Evolutionary conservation across 2,329 filamentous ascomycete species (phyloP).

Genomic region (Tympanopsis confertula): DNA sequence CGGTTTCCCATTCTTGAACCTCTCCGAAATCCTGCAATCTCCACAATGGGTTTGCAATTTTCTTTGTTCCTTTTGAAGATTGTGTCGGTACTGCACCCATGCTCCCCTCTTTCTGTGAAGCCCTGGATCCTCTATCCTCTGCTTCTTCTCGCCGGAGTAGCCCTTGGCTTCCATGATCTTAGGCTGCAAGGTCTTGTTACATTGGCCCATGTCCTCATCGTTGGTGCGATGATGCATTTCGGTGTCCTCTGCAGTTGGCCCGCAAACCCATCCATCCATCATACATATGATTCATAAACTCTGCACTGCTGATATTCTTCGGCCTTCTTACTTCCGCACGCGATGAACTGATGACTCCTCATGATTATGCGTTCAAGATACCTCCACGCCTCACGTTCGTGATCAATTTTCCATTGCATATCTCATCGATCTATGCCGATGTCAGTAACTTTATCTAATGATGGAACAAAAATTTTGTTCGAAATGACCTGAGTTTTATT

Average conservation of each 20-base stretch:
- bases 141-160: slow-evolving; percentile 36
- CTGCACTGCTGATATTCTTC: no score
- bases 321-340: no score
- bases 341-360: no score
- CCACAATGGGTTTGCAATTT: slow-evolving; percentile 13
- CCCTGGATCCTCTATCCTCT: slow-evolving; percentile 43
- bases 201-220: background rate
- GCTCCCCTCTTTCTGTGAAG: slow-evolving; percentile 41
- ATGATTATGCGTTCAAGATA: no score
- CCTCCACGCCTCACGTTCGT: no score
- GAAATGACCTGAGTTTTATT: no score
- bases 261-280: background rate
- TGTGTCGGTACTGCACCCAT: slow-evolving; percentile 35
- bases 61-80: slow-evolving; percentile 38
- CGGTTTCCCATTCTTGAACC: background rate
- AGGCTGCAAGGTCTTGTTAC: background rate
- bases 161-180: slow-evolving; percentile 8
- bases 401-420: no score
- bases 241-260: background rate
- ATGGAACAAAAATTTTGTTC: no score
- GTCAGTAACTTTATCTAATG: no score
- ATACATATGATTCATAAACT: no score
- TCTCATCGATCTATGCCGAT: no score
- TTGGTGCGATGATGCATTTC: background rate
- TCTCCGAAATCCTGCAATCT: slow-evolving; percentile 3